Evolutionary conservation across 805 yeast genomes (phyloP), one percentile per base, ranked within the genome.

Genomic region (Ogataea pilisensis): DNA sequence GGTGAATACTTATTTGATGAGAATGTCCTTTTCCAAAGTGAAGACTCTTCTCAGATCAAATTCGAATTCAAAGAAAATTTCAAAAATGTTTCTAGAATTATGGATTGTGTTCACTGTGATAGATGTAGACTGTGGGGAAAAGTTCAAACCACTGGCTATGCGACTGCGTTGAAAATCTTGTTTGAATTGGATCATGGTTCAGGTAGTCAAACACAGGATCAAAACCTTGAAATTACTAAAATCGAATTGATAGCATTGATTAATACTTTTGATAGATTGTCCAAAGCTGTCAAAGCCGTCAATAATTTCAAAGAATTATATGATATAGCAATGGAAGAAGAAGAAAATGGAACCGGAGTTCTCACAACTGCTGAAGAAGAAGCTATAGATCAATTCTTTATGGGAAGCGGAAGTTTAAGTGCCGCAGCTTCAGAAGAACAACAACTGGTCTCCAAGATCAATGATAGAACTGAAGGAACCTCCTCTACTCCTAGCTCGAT

Each of bases 41-140:
- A 73, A 13, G 53, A 59, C 12, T 61, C 69, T 1, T 75, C 72
- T 31, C 71, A 73, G 28, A 72, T 91, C 43, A 93, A 93, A 55
- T 82, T 82, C 48, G 98, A 93, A 54, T 90, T 93, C 67, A 76
- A 91, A 46, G 64, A 75, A 29, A 82, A 95, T 38, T 95, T 93
- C 63, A 82, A 80, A 57, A 93, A 93, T 59, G 95, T 93, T 19
- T 82, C 95, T 17, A 82, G 86, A 37, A 79, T 93, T 33, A 93
- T 93, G 97, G 96, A 91, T 62, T 93, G 99, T 68, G 98, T 93
- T 31, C 97, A 96, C 29, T 93, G 99, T 69, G 99, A 93, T 60
- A 75, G 97, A 58, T 93, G 99, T 63, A 77, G 97, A 55, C 70
- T 93, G 64, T 93, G 99, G 99, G 99, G 99, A 8, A 93, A 93